A percentile compares a stretch with the other conserved stretches of the same genome.
phyloP scores from a whole-genome alignment of 2,329 filamentous ascomycete species.

The Aspergillus sp. region DNA sequence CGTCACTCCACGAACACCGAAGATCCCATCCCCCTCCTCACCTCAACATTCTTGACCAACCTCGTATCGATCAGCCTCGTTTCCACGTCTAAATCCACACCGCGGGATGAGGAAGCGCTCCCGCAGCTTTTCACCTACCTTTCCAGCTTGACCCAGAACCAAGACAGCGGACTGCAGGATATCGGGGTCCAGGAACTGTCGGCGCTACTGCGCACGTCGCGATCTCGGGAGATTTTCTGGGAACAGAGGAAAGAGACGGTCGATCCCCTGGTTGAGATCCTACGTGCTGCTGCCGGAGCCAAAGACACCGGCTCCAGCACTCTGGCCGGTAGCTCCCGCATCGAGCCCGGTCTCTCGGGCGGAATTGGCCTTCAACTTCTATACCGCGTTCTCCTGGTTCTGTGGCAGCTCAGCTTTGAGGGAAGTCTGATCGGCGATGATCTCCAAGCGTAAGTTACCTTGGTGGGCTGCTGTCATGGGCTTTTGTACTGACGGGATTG shows the following conservation, averaged over 20 bases:
- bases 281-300: slow-evolving; percentile 71
- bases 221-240: slow-evolving; percentile 84
- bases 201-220: slow-evolving; percentile 71
- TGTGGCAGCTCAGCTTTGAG: slow-evolving; percentile 98
- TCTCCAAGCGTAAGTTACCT: slow-evolving; percentile 57
- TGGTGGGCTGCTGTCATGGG: slow-evolving; percentile 5
- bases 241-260: slow-evolving; percentile 82
- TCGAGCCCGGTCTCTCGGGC: slow-evolving; percentile 64
- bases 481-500: slow-evolving; percentile 8
- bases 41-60: slow-evolving; percentile 79
- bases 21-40: slow-evolving; percentile 84
- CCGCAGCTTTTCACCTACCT: slow-evolving; percentile 84
- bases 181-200: slow-evolving; percentile 94
- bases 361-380: slow-evolving; percentile 89
- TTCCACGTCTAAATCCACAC: slow-evolving; percentile 58
- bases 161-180: slow-evolving; percentile 88
- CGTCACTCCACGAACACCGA: slow-evolving; percentile 79
- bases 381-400: slow-evolving; percentile 87
- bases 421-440: slow-evolving; percentile 68
- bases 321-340: slow-evolving; percentile 60
- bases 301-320: slow-evolving; percentile 65
- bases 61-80: slow-evolving; percentile 68
- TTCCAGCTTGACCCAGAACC: slow-evolving; percentile 75
- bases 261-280: slow-evolving; percentile 75
- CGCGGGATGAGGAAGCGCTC: slow-evolving; percentile 71